A percentile compares a stretch with the other conserved stretches of the same genome.
Evolutionary conservation across 225 moss, liverwort and hornwort genomes (phyloP).

Genomic region (Pseudisothecium myosuroides): DNA sequence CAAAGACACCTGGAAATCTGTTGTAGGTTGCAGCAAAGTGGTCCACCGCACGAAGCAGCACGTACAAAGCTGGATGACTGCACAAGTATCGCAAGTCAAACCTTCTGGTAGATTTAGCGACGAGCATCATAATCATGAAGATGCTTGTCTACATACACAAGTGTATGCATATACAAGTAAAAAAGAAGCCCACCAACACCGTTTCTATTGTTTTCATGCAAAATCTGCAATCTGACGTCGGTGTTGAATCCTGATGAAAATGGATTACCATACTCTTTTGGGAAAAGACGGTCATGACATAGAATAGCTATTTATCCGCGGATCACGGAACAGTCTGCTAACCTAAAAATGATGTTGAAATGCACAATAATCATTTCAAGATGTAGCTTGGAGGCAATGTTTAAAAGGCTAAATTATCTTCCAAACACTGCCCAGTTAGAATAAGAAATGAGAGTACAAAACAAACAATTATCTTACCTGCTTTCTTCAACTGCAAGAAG

Average conservation of each 20-base stretch:
- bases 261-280: neutral
- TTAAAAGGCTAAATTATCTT: neutral
- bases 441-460: neutral
- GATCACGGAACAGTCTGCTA: neutral
- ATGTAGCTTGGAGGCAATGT: neutral
- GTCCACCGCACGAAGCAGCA: constrained; percentile 88
- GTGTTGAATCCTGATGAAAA: neutral
- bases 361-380: neutral
- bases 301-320: neutral
- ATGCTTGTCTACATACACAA: neutral
- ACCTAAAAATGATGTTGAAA: neutral
- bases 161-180: neutral
- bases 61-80: constrained; percentile 84
- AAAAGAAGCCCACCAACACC: neutral
- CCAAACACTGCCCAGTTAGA: neutral
- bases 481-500: constrained; percentile 67
- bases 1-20: constrained; percentile 77
- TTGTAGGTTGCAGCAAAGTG: constrained; percentile 79
- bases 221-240: neutral
- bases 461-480: constrained; percentile 32
- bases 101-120: neutral
- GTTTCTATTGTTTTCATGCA: neutral
- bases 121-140: neutral
- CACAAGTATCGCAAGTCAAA: neutral
- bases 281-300: neutral